Conservation (phyloP, 352 stramenopile species). For the Globisporangium lucens region DNA sequence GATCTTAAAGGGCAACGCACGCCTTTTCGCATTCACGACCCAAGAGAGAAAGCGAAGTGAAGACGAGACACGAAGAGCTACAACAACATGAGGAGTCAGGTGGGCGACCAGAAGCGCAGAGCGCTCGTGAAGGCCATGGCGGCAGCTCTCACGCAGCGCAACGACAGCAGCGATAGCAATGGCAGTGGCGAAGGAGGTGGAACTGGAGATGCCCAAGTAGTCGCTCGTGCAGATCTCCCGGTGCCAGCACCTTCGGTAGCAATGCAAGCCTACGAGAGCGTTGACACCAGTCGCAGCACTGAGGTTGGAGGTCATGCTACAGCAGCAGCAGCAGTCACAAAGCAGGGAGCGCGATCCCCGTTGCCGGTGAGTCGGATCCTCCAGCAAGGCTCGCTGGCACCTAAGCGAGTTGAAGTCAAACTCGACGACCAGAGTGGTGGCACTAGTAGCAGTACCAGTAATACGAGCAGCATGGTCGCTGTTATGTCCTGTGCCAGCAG, state of each 20-base stretch:
- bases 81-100: slow-evolving; percentile 31
- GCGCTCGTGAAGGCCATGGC: slow-evolving; percentile 40
- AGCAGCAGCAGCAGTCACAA: background rate
- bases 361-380: slow-evolving; percentile 11
- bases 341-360: slow-evolving; percentile 6
- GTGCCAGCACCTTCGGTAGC: background rate
- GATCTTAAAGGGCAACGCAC: slow-evolving; percentile 4
- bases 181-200: slow-evolving; percentile 1
- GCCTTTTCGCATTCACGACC: background rate
- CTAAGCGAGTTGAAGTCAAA: background rate
- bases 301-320: background rate
- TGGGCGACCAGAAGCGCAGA: slow-evolving; percentile 30
- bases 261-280: background rate
- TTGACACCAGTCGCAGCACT: background rate
- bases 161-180: slow-evolving; percentile 1
- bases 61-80: slow-evolving; percentile 1
- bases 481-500: background rate
- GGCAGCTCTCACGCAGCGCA: slow-evolving; percentile 10
- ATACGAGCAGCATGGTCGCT: slow-evolving; percentile 1
- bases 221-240: background rate
- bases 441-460: background rate
- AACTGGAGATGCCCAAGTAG: background rate
- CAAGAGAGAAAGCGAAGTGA: background rate
- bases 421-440: background rate
- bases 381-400: slow-evolving; percentile 13